phyloP scores from a whole-genome alignment of 208 protist genomes.

The Leishmania guyanensis region DNA sequence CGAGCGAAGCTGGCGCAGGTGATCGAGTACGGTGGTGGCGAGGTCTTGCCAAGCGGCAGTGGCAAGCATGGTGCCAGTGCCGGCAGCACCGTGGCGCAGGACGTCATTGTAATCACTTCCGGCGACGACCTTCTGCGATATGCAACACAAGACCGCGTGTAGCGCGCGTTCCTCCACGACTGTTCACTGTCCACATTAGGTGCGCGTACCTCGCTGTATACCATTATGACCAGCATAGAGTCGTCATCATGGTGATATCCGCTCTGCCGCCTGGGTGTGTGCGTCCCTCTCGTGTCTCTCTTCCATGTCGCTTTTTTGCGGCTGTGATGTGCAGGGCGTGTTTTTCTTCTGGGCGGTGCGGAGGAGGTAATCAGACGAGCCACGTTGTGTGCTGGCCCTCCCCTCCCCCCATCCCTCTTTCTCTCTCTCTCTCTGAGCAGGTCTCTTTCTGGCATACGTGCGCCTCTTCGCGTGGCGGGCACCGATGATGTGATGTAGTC shows the following conservation, averaged over 20 bases:
- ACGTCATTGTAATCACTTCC: constrained; percentile 71
- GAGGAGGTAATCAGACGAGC: background rate
- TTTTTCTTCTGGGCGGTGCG: too few species aligned
- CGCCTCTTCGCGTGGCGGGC: too few species aligned
- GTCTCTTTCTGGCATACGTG: background rate
- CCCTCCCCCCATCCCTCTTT: background rate
- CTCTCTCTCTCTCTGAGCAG: background rate
- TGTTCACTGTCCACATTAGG: background rate
- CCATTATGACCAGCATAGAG: constrained; percentile 2
- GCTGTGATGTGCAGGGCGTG: background rate
- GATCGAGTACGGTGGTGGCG: constrained; percentile 83
- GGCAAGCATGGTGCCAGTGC: background rate
- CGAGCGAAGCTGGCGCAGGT: constrained; percentile 69
- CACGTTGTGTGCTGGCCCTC: background rate
- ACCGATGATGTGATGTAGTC: too few species aligned
- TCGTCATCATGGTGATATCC: background rate
- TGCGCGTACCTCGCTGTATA: background rate
- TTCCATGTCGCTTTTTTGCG: background rate
- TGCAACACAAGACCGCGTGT: constrained; percentile 51
- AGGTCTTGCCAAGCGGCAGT: constrained; percentile 43
- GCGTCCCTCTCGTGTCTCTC: background rate
- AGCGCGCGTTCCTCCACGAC: background rate
- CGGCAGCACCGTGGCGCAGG: constrained; percentile 33
- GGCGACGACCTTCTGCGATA: constrained; percentile 79
- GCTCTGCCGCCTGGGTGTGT: background rate